These are phyloP conservation scores for Solanum acaule DNA, from an alignment of 257 asterid genomes.

Conservation along the genomic window DNA sequence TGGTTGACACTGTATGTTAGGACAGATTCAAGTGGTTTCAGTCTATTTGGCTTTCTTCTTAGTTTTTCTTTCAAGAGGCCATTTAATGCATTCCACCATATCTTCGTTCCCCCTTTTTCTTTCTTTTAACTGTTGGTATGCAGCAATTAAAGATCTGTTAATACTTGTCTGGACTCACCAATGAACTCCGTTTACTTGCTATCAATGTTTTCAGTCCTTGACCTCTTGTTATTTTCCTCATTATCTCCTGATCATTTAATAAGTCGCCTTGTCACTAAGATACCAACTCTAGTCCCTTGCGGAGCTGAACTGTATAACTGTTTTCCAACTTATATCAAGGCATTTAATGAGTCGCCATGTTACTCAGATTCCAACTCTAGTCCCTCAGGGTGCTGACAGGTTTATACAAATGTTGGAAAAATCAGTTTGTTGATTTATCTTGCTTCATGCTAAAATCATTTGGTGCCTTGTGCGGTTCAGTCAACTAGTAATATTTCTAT, in stretches of 20 bases:
- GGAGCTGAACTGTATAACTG: not conserved
- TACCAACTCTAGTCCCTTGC: not conserved
- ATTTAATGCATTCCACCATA: not conserved
- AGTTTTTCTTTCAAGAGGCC: not conserved
- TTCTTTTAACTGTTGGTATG: not conserved
- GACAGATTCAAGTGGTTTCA: not conserved
- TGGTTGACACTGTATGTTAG: not conserved
- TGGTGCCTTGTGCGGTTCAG: not conserved
- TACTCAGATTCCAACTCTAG: not conserved
- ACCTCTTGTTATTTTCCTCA: not conserved
- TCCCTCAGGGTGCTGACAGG: not conserved
- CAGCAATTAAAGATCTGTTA: not conserved
- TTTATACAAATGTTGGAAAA: not conserved
- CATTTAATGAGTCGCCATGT: not conserved
- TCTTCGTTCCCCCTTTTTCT: not conserved
- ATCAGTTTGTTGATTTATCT: not conserved
- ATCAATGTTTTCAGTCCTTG: not conserved
- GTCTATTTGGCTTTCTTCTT: not conserved
- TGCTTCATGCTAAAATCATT: not conserved
- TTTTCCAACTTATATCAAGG: not conserved
- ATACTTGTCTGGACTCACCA: not conserved
- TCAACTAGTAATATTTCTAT: not conserved
- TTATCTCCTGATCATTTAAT: not conserved
- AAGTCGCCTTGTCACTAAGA: not conserved
- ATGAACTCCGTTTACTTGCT: not conserved